Percentiles rank a stretch among this genome's conserved stretches.
These are phyloP conservation scores for Sphaerosporella brunnea DNA, from an alignment of 495 filamentous ascomycete genomes.

Conservation along the genomic window DNA sequence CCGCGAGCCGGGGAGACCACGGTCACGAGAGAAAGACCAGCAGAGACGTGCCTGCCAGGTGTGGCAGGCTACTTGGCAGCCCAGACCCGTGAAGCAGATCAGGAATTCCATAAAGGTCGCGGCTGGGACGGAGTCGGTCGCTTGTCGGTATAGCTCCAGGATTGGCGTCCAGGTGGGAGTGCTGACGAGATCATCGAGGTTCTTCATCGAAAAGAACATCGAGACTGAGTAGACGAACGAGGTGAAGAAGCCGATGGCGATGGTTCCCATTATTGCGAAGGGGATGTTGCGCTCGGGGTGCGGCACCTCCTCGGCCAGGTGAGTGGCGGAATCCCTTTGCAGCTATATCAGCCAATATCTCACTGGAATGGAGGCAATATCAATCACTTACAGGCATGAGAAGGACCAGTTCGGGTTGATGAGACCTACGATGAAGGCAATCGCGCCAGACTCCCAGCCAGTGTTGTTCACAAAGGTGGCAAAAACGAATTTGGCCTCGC, in stretches of 20 bases:
- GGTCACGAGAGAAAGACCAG: slow-evolving; percentile 45
- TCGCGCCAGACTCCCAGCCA: slow-evolving; percentile 40
- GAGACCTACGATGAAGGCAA: slow-evolving; percentile 48
- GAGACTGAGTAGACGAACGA: slow-evolving; percentile 38
- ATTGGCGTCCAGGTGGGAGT: slow-evolving; percentile 40
- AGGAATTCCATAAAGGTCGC: slow-evolving; percentile 39
- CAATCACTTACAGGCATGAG: slow-evolving; percentile 30
- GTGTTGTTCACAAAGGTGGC: slow-evolving; percentile 44
- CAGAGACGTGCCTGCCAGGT: slow-evolving; percentile 38
- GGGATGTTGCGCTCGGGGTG: slow-evolving; percentile 33
- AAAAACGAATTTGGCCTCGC: slow-evolving; percentile 42
- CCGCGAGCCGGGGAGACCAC: slow-evolving; percentile 35
- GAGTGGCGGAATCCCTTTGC: slow-evolving; percentile 36
- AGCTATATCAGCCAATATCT: background rate
- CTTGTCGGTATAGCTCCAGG: slow-evolving; percentile 41
- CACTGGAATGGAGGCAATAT: background rate
- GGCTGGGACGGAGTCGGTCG: slow-evolving; percentile 34
- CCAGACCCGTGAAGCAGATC: slow-evolving; percentile 38
- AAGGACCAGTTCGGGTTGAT: slow-evolving; percentile 47
- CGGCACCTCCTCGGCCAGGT: slow-evolving; percentile 47
- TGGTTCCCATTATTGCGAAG: slow-evolving; percentile 41
- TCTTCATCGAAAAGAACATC: slow-evolving; percentile 43
- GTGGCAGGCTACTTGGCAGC: slow-evolving; percentile 39
- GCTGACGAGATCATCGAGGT: slow-evolving; percentile 32
- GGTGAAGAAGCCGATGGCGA: slow-evolving; percentile 42